Evolutionary conservation across 352 stramenopile genomes (phyloP).

Genomic region (Globisporangium okanoganense): DNA sequence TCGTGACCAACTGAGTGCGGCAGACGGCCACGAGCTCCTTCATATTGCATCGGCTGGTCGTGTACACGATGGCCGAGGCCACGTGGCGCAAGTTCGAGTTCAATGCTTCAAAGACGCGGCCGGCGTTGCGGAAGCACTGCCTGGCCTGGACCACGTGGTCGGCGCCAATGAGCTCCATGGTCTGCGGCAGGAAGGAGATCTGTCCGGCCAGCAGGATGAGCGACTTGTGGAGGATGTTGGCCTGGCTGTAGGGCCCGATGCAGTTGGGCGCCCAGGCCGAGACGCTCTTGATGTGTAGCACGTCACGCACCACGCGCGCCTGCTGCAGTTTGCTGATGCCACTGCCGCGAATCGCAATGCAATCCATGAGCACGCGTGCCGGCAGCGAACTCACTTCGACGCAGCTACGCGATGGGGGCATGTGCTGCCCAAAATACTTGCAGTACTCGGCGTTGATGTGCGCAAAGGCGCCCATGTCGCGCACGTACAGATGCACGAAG

Average conservation of each 20-base stretch:
- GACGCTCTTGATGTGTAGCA: slow-evolving; percentile 96
- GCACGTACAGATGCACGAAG: slow-evolving; percentile 97
- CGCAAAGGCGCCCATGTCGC: slow-evolving; percentile 92
- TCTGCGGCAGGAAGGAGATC: slow-evolving; percentile 94
- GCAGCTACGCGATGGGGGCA: slow-evolving; percentile 86
- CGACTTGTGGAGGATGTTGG: slow-evolving; percentile 89
- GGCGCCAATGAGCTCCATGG: slow-evolving; percentile 87
- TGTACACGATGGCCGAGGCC: slow-evolving; percentile 63
- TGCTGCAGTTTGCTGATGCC: slow-evolving; percentile 55
- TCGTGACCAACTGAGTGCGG: slow-evolving; percentile 30
- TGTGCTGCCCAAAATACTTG: slow-evolving; percentile 80
- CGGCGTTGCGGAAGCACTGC: slow-evolving; percentile 65
- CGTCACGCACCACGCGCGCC: slow-evolving; percentile 66
- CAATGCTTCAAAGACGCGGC: slow-evolving; percentile 64
- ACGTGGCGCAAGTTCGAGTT: slow-evolving; percentile 80
- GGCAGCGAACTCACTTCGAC: slow-evolving; percentile 78
- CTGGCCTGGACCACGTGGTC: slow-evolving; percentile 37
- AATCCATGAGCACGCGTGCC: slow-evolving; percentile 87
- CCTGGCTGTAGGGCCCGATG: slow-evolving; percentile 99
- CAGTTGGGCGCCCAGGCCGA: slow-evolving; percentile 97
- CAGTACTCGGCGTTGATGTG: slow-evolving; percentile 94
- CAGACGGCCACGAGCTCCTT: slow-evolving; percentile 10
- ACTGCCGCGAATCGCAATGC: slow-evolving; percentile 79
- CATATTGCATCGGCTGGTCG: slow-evolving; percentile 14
- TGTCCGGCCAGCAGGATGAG: slow-evolving; percentile 96